Evolutionary conservation across 768 basidiomycete species (phyloP), one percentile per base, ranked within the genome.

Genomic region (Kwoniella dendrophila): DNA sequence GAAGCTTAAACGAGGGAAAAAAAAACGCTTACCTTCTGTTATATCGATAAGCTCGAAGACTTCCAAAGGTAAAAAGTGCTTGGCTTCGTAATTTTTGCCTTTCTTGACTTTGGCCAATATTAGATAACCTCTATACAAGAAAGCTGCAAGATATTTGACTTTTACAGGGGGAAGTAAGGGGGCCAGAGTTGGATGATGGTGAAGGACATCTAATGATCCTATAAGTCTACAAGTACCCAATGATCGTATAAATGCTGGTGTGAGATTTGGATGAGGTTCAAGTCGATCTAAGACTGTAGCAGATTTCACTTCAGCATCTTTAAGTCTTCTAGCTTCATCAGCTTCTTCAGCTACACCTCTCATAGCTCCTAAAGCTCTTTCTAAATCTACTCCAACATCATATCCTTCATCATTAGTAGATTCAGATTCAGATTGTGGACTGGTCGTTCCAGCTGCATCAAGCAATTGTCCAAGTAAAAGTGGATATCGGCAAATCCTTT

Each of bases 401-500:
- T 58, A 67, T 38, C 53, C 64, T 11, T 62, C 67, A 2, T 55
- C 63, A n/a, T n/a, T n/a, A 1, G 26, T 50, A 20, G 56, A 48
- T 7, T 44, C 66, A 16, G 62, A 47, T 34, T 67, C 62, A 4
- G 30, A 57, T 6, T n/a, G 43, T 14, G 72, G 65, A 32, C 44
- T 47, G 7, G 66, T 60, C 6, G 66, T 34, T 10, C 61, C 33
- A 8, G 69, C 61, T 11, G 69, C 59, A 18, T 62, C 67, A 32
- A 78, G 79, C 34, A 96, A 83, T 69, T 89, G 87, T 59, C 87
- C 87, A 45, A 99, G 85, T 8, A 99, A 83, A 52, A 98, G 84
- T 18, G 93, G 92, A 74, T 99, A 99, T 69, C 88, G 90, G 84
- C 94, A 97, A 51, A 99, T 88, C 52, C 93, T 83, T 79, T 99